Percentiles rank a stretch among this genome's conserved stretches.
These are phyloP conservation scores for Usnea hakonensis DNA, from an alignment of 495 filamentous ascomycete genomes.

Conservation along the genomic window DNA sequence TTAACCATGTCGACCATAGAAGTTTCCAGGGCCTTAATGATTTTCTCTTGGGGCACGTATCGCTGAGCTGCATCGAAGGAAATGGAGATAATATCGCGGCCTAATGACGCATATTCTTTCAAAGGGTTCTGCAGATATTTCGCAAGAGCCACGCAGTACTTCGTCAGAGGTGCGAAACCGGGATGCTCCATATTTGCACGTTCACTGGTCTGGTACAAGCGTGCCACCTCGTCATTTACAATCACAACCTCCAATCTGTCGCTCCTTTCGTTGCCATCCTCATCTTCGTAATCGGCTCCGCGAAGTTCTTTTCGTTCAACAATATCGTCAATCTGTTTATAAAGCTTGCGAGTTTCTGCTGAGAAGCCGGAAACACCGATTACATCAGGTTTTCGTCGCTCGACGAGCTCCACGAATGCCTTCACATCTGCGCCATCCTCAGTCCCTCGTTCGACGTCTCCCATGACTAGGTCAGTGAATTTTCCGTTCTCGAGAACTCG, in stretches of 20 bases:
- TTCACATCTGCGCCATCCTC: conserved; percentile 54
- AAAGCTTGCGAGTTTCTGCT: conserved; percentile 74
- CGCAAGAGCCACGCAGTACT: conserved; percentile 83
- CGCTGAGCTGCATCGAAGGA: conserved; percentile 84
- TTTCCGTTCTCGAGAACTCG: conserved; percentile 81
- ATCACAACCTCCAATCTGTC: conserved; percentile 79
- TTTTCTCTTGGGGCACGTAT: conserved; percentile 75
- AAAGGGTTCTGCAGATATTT: conserved; percentile 90
- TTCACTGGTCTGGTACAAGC: conserved; percentile 83
- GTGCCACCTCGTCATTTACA: conserved; percentile 91
- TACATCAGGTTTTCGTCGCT: conserved; percentile 76
- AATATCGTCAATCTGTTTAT: conserved; percentile 67
- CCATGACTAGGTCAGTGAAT: conserved; percentile 63
- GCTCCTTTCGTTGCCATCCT: conserved; percentile 52
- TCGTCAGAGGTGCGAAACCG: conserved; percentile 59
- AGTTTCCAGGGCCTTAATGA: conserved; percentile 78
- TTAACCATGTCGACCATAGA: conserved; percentile 98
- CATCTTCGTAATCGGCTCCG: conserved; percentile 64
- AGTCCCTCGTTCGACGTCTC: conserved; percentile 59
- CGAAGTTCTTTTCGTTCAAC: conserved; percentile 65
- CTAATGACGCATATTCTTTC: conserved; percentile 89
- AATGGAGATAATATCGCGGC: conserved; percentile 78
- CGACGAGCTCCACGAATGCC: conserved; percentile 62
- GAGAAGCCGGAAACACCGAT: conserved; percentile 86
- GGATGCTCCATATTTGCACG: conserved; percentile 79